Base-by-base conservation (phyloP, 2,329 filamentous ascomycete genomes). In the Pyricularia sp. region DNA sequence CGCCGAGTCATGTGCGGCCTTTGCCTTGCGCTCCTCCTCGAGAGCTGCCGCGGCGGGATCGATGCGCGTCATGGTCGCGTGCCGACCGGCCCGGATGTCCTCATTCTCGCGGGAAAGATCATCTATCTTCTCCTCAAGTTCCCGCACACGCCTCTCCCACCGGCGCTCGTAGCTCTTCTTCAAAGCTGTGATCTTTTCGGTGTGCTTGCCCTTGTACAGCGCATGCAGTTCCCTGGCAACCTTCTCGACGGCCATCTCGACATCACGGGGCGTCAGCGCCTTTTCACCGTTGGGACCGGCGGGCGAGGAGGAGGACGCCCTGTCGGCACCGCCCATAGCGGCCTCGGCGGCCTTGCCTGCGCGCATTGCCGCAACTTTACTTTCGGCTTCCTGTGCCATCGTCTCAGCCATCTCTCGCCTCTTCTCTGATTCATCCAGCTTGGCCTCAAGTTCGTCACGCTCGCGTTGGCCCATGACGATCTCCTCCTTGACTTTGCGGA, bases 141-240 rank as follows among this genome's bases (percentile, higher is more conserved):
- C 92, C 68, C 87, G 87, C 69, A 94, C 87, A 75, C 91, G 92
- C 84, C 96, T 96, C 79, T 97, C 93, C 87, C 93, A 95, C 68
- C 94, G 89, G 65, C 87, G 86, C 78, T 97, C 93, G 80, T 98
- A 91, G 71, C 86, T 90, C 80, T 90, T 90, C 81, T 90, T 98
- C 72, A 99, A 84, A 4, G 94, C 94, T 0, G 92, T 87, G 64
- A 98, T 94, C 82, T 99, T 99, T 71, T 90, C 92, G 81, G 98
- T 94, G 78, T 99, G 95, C 81, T 99, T 99, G 76, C 91, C 89
- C 82, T 97, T 98, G 85, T 99, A 99, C 12, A 97, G 85, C 0
- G 90, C 86, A 77, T 99, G 95, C 59, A 99, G 85, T 76, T 99
- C 95, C 33, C 93, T 87, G n/a, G 94, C 94, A 59, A 98, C 93